Conservation (phyloP, 345 rosid species). For the Turnera subulata region DNA sequence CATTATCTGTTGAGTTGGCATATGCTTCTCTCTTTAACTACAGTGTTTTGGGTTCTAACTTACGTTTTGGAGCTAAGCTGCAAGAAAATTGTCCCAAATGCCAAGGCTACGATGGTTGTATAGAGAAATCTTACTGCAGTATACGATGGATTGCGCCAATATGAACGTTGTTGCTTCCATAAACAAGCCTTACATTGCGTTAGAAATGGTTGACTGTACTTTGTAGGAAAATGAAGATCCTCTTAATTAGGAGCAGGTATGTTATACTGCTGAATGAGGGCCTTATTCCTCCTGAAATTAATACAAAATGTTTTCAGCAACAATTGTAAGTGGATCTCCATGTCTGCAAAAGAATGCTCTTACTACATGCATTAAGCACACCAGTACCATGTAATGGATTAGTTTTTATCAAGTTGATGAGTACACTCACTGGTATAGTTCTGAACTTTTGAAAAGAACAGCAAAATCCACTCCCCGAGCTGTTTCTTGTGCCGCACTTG, state of each 20-base stretch:
- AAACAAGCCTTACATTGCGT: constrained; percentile 60
- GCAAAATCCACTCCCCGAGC: no score
- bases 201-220: constrained; percentile 50
- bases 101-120: constrained; percentile 46
- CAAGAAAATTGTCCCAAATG: constrained; percentile 75
- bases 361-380: not conserved
- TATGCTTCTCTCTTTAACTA: not conserved
- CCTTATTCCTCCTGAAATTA: constrained; percentile 44
- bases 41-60: constrained; percentile 5
- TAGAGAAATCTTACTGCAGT: constrained; percentile 65
- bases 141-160: constrained; percentile 74
- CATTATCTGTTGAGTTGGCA: not conserved
- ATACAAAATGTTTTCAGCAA: not conserved
- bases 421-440: no score
- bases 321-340: not conserved
- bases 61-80: constrained; percentile 62
- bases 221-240: constrained; percentile 50
- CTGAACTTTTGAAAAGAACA: no score
- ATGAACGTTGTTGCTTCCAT: constrained; percentile 71
- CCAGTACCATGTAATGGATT: no score
- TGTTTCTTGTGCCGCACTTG: no score
- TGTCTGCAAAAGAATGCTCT: not conserved
- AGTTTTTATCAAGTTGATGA: no score
- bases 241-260: constrained; percentile 50
- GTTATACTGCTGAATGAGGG: constrained; percentile 47